Conservation (phyloP, 2,329 filamentous ascomycete species). For the Rhynchosporium secalis region DNA sequence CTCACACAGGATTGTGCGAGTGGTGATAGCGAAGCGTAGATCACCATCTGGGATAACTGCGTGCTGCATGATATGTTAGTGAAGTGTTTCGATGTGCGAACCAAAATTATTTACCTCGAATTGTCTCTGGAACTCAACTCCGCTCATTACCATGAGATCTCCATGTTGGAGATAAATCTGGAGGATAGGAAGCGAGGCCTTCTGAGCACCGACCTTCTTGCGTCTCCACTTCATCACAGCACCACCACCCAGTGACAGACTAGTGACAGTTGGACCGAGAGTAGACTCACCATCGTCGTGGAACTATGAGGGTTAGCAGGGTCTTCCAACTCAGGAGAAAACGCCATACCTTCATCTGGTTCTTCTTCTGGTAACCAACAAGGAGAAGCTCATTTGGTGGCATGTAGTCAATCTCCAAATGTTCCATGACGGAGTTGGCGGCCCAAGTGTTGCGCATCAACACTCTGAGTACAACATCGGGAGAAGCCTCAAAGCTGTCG, state of each 20-base stretch:
- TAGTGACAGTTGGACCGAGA: slow-evolving; percentile 62
- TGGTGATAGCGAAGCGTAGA: slow-evolving; percentile 58
- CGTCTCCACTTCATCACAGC: slow-evolving; percentile 53
- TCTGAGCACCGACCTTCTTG: neutral
- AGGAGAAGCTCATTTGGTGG: slow-evolving; percentile 65
- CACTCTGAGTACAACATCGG: slow-evolving; percentile 49
- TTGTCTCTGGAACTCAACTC: slow-evolving; percentile 55
- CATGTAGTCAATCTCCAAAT: slow-evolving; percentile 29
- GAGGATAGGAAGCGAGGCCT: slow-evolving; percentile 35
- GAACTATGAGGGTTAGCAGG: slow-evolving; percentile 44
- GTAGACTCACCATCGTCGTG: slow-evolving; percentile 68
- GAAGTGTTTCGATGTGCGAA: neutral
- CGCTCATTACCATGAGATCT: slow-evolving; percentile 66
- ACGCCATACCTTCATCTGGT: slow-evolving; percentile 54
- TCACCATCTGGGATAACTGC: slow-evolving; percentile 51
- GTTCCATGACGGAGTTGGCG: slow-evolving; percentile 44
- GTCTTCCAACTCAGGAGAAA: neutral
- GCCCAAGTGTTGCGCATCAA: slow-evolving; percentile 58
- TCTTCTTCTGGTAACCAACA: slow-evolving; percentile 61
- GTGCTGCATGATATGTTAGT: slow-evolving; percentile 44
- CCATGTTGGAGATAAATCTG: slow-evolving; percentile 56
- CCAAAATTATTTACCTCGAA: slow-evolving; percentile 49
- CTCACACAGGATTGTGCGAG: slow-evolving; percentile 50
- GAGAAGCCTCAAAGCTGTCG: slow-evolving; percentile 51
- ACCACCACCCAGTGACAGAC: slow-evolving; percentile 58